Percentiles rank a stretch among this genome's conserved stretches.
These are phyloP conservation scores for Craspedostauros australis DNA, from an alignment of 108 stramenopile species.

Conservation along the genomic window DNA sequence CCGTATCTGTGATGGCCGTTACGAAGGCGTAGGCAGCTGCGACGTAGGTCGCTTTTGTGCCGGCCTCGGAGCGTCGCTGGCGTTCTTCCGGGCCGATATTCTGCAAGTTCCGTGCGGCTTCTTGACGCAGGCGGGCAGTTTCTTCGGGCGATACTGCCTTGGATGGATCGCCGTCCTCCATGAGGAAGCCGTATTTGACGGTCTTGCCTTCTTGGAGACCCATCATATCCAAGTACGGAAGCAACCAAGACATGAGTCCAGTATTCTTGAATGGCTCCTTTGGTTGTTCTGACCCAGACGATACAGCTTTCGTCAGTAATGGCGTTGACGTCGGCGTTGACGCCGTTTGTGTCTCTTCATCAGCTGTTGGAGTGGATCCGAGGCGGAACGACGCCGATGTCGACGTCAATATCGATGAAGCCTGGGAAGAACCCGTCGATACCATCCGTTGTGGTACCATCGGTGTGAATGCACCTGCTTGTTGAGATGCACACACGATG, in stretches of 20 bases:
- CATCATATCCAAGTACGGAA: conserved; percentile 10
- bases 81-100: conserved; percentile 37
- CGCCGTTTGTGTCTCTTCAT: too few relatives aligned
- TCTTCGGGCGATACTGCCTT: not conserved
- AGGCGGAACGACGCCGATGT: too few relatives aligned
- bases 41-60: not conserved
- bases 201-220: conserved; percentile 24
- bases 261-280: conserved; percentile 17
- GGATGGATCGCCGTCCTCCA: conserved; percentile 1
- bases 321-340: not conserved
- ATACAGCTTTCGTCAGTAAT: not conserved
- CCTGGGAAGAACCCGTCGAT: too few relatives aligned
- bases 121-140: not conserved
- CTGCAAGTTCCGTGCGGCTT: conserved; percentile 12
- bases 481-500: too few relatives aligned
- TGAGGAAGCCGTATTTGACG: conserved; percentile 7
- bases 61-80: conserved; percentile 15
- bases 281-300: conserved; percentile 8
- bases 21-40: conserved; percentile 24
- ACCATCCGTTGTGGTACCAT: too few relatives aligned
- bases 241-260: conserved; percentile 28
- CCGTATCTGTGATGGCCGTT: conserved; percentile 21
- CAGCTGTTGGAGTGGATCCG: too few relatives aligned
- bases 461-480: too few relatives aligned
- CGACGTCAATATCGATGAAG: too few relatives aligned